Evolutionary conservation across 805 yeast species (phyloP), one percentile per base, ranked within the genome.

Genomic region (Lipomyces starkeyi): DNA sequence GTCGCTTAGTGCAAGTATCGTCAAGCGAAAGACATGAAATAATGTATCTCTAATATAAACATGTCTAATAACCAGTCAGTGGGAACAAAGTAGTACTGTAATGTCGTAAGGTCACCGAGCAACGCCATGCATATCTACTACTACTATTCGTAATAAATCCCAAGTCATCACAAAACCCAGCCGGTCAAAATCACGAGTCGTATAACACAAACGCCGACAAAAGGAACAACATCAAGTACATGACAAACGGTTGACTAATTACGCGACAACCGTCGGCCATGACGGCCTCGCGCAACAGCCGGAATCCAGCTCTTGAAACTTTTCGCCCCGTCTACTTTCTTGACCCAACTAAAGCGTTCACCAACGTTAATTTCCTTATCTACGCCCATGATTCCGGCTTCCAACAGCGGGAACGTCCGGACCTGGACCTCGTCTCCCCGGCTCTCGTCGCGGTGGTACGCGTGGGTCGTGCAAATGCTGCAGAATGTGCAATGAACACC

Each of bases 401-500:
- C 72, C 25, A 61, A 56, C 32, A 69, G 58, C 40, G 72, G 72
- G 49, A 69, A 69, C 29, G 72, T 69, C 20, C 72, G 67, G 9
- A 69, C 69, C 34, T 69, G 72, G 35, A 69, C 49, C 52, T 69
- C 72, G 62, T 69, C 72, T 14, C 72, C 72, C 8, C 72, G 65
- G 58, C 62, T 56, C 53, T 69, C 72, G 59, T 69, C 65, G 37
- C 72, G 70, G 49, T 69, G 72, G 47, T 63, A 69, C 34, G 70
- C 72, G 59, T 69, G 72, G 34, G 72, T 69, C n/a, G 72, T 69
- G 71, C 72, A 69, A 17, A 27, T 54, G 56, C 66, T 60, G 68
- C 72, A 69, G 61, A 63, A 69, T 2, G 72, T 69, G 62, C 72
- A 69, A 40, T 69, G 72, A 29, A 69, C 62, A 13, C 56, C 55